Percentiles rank a stretch among this genome's conserved stretches.
phyloP scores from a whole-genome alignment of 192 early-diverging fungal genomes.

The Haplosporangium gracile region DNA sequence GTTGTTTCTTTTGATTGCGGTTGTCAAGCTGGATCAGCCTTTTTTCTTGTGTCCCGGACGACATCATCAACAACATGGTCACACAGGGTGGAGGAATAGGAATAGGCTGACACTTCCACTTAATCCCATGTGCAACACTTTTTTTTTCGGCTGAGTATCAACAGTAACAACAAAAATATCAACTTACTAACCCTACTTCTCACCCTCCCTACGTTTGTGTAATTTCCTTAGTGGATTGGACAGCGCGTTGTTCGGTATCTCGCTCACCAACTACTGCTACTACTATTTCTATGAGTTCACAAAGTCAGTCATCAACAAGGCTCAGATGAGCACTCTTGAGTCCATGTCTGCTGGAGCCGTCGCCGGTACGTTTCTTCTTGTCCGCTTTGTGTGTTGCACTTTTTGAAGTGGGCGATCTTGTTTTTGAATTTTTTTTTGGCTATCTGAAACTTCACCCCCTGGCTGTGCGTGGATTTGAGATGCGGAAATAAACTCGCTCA shows the following conservation, averaged over 20 bases:
- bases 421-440: neutral
- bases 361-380: slow-evolving; percentile 66
- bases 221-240: slow-evolving; percentile 80
- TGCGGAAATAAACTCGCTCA: neutral
- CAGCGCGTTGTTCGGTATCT: slow-evolving; percentile 96
- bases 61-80: neutral
- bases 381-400: neutral
- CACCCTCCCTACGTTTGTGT: neutral
- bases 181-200: neutral
- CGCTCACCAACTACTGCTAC: slow-evolving; percentile 92
- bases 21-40: neutral
- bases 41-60: neutral
- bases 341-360: slow-evolving; percentile 95
- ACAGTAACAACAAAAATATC: neutral
- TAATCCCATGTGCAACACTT: neutral
- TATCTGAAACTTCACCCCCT: neutral
- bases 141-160: neutral
- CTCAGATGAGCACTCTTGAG: slow-evolving; percentile 86
- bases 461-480: neutral
- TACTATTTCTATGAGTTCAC: slow-evolving; percentile 92
- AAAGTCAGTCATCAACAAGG: slow-evolving; percentile 87
- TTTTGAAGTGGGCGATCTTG: neutral
- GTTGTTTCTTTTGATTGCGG: neutral
- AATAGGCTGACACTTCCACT: neutral
- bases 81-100: neutral